Percentiles rank a stretch among this genome's conserved stretches.
These are phyloP conservation scores for Curvularia sp. DNA, from an alignment of 2,329 filamentous ascomycete species.

Conservation along the genomic window DNA sequence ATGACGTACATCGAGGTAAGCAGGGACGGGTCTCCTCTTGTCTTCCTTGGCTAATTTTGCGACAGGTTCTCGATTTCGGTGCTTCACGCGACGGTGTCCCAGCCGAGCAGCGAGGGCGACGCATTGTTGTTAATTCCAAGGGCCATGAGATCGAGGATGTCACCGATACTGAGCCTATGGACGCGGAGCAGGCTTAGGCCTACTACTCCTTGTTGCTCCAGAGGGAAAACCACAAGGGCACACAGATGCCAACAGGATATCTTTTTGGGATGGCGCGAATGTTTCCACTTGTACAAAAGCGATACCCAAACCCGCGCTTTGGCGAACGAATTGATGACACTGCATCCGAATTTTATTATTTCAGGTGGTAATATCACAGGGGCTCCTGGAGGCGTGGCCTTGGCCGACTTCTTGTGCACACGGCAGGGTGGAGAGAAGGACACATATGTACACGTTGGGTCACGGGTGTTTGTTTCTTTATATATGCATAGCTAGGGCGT, in stretches of 20 bases:
- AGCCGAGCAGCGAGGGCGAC: conserved; percentile 76
- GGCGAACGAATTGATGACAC: conserved; percentile 26
- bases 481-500: conserved; percentile 40
- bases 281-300: conserved; percentile 36
- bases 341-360: conserved; percentile 15
- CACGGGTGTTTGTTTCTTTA: conserved; percentile 12
- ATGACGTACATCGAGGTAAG: conserved; percentile 89
- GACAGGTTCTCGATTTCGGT: conserved; percentile 93
- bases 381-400: conserved; percentile 7
- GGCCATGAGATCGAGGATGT: conserved; percentile 50
- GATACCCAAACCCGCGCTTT: conserved; percentile 42
- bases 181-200: conserved; percentile 35
- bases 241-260: conserved; percentile 9
- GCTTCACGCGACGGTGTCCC: conserved; percentile 87
- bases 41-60: conserved; percentile 32
- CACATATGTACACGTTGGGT: conserved; percentile 23
- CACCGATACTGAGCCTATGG: conserved; percentile 41
- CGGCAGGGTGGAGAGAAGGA: conserved; percentile 19
- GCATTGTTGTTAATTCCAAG: conserved; percentile 65
- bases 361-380: conserved; percentile 9
- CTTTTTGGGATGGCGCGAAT: conserved; percentile 27
- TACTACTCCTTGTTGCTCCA: neutral
- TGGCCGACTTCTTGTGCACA: conserved; percentile 7
- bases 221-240: conserved; percentile 1
- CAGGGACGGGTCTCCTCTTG: neutral